Conservation (phyloP, 345 rosid species). For the Pistacia integerrima region DNA sequence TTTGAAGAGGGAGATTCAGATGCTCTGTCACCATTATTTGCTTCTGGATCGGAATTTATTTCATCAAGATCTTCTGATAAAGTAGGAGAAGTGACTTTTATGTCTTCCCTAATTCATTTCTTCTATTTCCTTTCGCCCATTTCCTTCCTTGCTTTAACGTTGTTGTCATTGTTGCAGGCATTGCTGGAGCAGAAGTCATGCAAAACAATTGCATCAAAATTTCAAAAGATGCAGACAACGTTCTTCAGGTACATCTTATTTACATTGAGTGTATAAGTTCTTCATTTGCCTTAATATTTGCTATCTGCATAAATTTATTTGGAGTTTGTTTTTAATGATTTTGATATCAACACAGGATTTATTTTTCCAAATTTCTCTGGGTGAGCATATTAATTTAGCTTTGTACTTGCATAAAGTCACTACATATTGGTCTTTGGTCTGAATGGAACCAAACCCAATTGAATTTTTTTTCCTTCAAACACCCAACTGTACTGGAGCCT, state of each 20-base stretch:
- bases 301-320: neutral
- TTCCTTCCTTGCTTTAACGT: conserved; percentile 5
- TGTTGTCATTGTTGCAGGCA: conserved; percentile 33
- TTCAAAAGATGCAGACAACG: conserved; percentile 49
- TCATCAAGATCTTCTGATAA: conserved; percentile 23
- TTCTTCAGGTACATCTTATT: conserved; percentile 43
- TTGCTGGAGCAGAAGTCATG: conserved; percentile 33
- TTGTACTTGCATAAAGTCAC: no score
- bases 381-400: no score
- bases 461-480: no score
- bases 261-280: neutral
- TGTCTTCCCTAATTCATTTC: conserved; percentile 11
- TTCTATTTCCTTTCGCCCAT: neutral
- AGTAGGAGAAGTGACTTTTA: conserved; percentile 33
- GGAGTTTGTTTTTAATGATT: neutral
- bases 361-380: neutral
- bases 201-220: conserved; percentile 47
- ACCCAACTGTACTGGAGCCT: no score
- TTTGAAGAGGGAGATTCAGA: conserved; percentile 62
- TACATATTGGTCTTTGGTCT: no score
- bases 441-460: no score
- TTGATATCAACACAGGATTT: neutral
- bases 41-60: conserved; percentile 23
- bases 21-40: conserved; percentile 33
- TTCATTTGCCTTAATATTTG: neutral